Evolutionary conservation across 2,329 filamentous ascomycete genomes (phyloP).

Genomic region (Phaeoacremonium minimum): DNA sequence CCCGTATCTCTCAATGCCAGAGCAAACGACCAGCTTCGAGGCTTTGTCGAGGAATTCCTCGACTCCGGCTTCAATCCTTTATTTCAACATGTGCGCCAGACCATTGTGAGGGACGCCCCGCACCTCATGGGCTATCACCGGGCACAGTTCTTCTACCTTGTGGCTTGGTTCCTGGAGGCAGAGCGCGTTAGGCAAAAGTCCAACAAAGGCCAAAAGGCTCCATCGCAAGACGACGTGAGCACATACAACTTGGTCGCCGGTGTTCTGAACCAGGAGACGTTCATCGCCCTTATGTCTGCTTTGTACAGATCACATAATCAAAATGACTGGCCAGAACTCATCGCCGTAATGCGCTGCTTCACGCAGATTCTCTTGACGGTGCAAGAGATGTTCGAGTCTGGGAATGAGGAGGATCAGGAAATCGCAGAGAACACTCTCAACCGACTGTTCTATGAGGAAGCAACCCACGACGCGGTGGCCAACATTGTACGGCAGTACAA

Average conservation of each 20-base stretch:
- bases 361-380: conserved; percentile 91
- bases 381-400: conserved; percentile 83
- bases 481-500: conserved; percentile 82
- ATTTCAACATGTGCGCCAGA: conserved; percentile 80
- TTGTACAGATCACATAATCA: conserved; percentile 77
- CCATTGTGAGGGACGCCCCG: conserved; percentile 84
- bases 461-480: conserved; percentile 83
- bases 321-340: conserved; percentile 83
- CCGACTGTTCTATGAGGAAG: conserved; percentile 97
- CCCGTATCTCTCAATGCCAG: conserved; percentile 64
- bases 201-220: conserved; percentile 48
- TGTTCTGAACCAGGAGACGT: conserved; percentile 92
- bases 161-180: conserved; percentile 88
- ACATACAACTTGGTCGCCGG: conserved; percentile 84
- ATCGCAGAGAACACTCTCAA: conserved; percentile 97
- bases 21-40: conserved; percentile 72
- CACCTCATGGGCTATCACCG: conserved; percentile 74
- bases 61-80: conserved; percentile 94
- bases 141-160: conserved; percentile 86
- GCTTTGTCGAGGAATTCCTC: conserved; percentile 88
- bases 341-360: conserved; percentile 87
- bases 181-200: conserved; percentile 68
- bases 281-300: conserved; percentile 78
- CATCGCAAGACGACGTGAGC: conserved; percentile 51
- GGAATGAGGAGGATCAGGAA: conserved; percentile 88